Conservation (phyloP, 805 yeast genomes). For the Blastobotrys peoriensis region DNA sequence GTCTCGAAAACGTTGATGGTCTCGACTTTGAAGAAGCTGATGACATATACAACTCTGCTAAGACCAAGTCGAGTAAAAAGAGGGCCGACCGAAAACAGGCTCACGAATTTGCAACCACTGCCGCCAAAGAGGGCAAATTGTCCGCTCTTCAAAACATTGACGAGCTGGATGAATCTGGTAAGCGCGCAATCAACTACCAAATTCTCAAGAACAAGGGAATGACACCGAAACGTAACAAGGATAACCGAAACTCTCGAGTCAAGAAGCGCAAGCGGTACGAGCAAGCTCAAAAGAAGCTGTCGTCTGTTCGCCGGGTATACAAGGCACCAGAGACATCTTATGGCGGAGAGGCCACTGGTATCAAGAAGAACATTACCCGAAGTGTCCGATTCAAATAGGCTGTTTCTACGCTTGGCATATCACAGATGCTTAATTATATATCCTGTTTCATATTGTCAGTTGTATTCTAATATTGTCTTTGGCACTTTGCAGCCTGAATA, state of each 20-base stretch:
- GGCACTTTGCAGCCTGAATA: too few species aligned
- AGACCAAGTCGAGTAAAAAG: constrained; percentile 40
- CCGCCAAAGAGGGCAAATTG: constrained; percentile 79
- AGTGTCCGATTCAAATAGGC: constrained; percentile 42
- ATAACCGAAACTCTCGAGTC: constrained; percentile 90
- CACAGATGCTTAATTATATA: background rate
- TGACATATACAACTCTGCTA: constrained; percentile 54
- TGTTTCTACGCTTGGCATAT: background rate
- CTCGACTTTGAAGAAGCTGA: constrained; percentile 34
- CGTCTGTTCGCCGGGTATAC: constrained; percentile 86
- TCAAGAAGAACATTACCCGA: constrained; percentile 86
- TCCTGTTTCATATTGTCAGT: background rate
- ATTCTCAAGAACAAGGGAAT: constrained; percentile 94
- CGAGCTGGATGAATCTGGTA: constrained; percentile 65
- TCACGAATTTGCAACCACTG: constrained; percentile 64
- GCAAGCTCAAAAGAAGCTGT: constrained; percentile 87
- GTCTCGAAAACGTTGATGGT: constrained; percentile 19
- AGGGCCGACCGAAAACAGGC: constrained; percentile 53
- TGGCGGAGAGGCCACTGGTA: constrained; percentile 95
- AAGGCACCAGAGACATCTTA: constrained; percentile 70
- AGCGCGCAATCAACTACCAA: constrained; percentile 92
- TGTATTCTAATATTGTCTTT: background rate
- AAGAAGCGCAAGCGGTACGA: constrained; percentile 98
- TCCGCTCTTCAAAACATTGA: constrained; percentile 57
- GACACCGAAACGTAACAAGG: constrained; percentile 89